phyloP scores from a whole-genome alignment of 352 stramenopile species.

The Hyaloperonospora brassicae region DNA sequence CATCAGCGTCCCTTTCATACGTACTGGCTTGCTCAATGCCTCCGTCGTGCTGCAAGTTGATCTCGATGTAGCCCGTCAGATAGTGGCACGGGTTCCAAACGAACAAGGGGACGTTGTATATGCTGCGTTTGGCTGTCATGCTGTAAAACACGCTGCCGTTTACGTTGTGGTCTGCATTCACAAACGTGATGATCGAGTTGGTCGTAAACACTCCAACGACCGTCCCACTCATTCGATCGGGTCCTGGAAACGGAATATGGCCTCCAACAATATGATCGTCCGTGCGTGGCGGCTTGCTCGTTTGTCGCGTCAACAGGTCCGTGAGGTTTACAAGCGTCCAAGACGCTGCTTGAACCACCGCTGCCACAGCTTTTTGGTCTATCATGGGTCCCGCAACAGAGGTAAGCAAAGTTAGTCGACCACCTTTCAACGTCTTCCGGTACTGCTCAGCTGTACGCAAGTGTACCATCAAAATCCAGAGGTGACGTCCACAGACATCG shows the following conservation, averaged over 20 bases:
- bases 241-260: conserved; percentile 26
- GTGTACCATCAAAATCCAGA: conserved; percentile 24
- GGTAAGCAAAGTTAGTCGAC: too few relatives aligned
- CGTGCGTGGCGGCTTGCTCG: conserved; percentile 22
- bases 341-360: conserved; percentile 23
- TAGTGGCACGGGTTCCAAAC: conserved; percentile 38
- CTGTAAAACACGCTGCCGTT: conserved; percentile 32
- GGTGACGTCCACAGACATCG: conserved; percentile 34
- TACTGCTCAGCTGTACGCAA: neutral
- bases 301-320: conserved; percentile 16
- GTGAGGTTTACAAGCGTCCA: conserved; percentile 26
- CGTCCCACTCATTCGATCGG: conserved; percentile 20
- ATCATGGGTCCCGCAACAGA: neutral
- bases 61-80: conserved; percentile 37
- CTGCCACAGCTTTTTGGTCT: conserved; percentile 31
- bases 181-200: conserved; percentile 32
- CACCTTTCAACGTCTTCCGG: neutral
- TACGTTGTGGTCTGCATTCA: conserved; percentile 35
- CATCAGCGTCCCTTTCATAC: neutral
- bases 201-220: conserved; percentile 29
- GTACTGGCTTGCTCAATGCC: conserved; percentile 40
- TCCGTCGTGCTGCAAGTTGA: conserved; percentile 36
- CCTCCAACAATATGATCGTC: conserved; percentile 30
- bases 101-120: conserved; percentile 32
- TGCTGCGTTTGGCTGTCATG: conserved; percentile 32